Evolutionary conservation across 345 rosid species (phyloP), one percentile per base, ranked within the genome.

Genomic region (Aquilaria yunnanensis): DNA sequence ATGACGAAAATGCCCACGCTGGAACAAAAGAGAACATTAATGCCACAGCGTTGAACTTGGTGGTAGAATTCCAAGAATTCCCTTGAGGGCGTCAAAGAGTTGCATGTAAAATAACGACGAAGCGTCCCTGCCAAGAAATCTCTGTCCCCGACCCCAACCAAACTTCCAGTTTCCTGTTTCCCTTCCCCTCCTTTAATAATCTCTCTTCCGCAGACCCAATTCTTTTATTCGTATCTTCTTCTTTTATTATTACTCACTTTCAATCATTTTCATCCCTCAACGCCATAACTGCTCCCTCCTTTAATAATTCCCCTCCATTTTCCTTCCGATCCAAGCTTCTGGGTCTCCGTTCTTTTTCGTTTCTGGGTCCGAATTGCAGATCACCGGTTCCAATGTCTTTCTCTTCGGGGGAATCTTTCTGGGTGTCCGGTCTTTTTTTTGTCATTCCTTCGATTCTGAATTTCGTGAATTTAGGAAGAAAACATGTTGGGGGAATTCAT

Each of bases 401-500:
- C 3, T 2, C 12, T 45, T 53, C 47, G 23, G 34, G 23, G 41
- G 56, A 30, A 8, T 45, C 54, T 53, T 23, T 41, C 12, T 30
- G 32, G 47, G 29, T 56, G 23, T 23, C 16, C 11, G 0, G 12
- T 56, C 29, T 4, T 16, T 6, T 16, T 23, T 2, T 14, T 51
- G 14, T 32, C 4, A 5, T 49, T 48, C 32, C 2, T 32, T 56
- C 7, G 32, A 10, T 50, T 16, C 56, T 2, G n/a, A 13, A 51
- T 12, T 32, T 31, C 14, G 32, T 33, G 9, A 13, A 34, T 6
- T 32, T 47, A 49, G 66, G 67, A 56, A 8, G 57, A 59, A 53
- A 79, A 70, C 70, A 88, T 89, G 96, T 79, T 89, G 66, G 96
- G 96, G 56, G 85, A 82, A 64, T 81, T 89, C 63, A 14, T 89